Conservation (phyloP, 257 asterid genomes). For the Primulina tabacum region DNA sequence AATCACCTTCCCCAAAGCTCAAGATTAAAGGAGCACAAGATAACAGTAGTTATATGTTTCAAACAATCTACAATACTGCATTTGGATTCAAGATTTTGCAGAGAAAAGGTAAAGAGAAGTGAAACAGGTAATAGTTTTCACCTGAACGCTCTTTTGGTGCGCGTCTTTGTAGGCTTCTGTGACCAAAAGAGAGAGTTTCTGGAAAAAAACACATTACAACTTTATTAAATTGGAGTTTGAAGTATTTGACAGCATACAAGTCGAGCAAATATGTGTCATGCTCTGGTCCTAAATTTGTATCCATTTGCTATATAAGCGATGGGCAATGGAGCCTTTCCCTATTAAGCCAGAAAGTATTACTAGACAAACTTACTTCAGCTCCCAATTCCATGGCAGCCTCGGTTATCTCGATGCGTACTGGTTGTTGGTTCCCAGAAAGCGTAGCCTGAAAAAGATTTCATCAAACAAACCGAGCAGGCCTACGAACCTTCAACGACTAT, state of each 20-base stretch:
- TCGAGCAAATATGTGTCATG: background rate
- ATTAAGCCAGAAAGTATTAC: conserved; percentile 2
- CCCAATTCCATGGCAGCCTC: conserved; percentile 81
- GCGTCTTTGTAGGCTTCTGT: conserved; percentile 77
- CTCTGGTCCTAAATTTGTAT: background rate
- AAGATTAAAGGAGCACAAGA: background rate
- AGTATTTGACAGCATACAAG: background rate
- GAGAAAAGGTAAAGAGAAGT: background rate
- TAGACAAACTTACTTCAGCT: conserved; percentile 54
- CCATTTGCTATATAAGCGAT: background rate
- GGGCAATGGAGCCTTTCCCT: background rate
- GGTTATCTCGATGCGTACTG: conserved; percentile 70
- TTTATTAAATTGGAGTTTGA: background rate
- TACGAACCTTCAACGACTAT: background rate
- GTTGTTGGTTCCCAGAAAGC: conserved; percentile 72
- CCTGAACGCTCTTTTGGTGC: conserved; percentile 67
- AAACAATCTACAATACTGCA: background rate
- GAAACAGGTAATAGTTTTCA: conserved; percentile 22
- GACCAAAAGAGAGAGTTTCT: conserved; percentile 61
- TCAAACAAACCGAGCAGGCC: conserved; percentile 1
- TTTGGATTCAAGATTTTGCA: background rate
- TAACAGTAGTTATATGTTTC: background rate
- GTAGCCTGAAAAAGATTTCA: conserved; percentile 51
- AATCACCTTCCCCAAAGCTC: background rate
- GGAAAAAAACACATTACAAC: conserved; percentile 16